Evolutionary conservation across 2,329 filamentous ascomycete species (phyloP), one percentile per base, ranked within the genome.

Genomic region (Diaporthe citri): DNA sequence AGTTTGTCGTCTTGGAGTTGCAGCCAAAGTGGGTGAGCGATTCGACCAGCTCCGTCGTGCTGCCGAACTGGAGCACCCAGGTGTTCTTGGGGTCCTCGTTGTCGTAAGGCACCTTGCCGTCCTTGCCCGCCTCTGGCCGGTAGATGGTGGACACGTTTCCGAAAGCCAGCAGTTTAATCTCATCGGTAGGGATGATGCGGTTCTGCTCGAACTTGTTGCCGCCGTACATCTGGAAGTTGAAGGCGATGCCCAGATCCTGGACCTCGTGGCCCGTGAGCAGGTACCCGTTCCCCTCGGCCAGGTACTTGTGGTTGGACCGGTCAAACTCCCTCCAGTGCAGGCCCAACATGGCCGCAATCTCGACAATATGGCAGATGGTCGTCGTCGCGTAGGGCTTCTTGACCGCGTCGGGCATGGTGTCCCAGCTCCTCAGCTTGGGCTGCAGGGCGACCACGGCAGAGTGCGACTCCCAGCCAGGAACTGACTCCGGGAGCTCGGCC

Each of bases 321-420:
- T 90, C 87, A 77, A 91, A 91, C 72, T 89, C 87, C 76, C 88
- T 89, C 90, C 90, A 91, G 80, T 91, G 86, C 10, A 91, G 84
- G 10, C 90, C 88, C 22, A 90, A 81, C 74, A 88, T 86, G 6
- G 87, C 87, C 36, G 88, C 84, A 75, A 90, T 87, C 82, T 90
- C 89, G 41, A 90, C 81, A 4, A 90, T 80, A 77, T 90, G 89
- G 72, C 86, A 89, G 75, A 90, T 88, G n/a, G 88, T 88, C 0
- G 86, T 89, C 0, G 87, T 90, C 3, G 87, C 88, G 67, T 88
- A 90, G 0, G 88, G 88, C 48, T 87, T 87, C 48, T 82, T 84
- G 67, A 89, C 79, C 43, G 82, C 82, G 1, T 82, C 72, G 1
- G 88, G 88, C 87, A 90, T 89, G 1, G 84, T 88, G 76, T 89